Evolutionary conservation across 1,284 basidiomycete species (phyloP).

Genomic region (Stygiomarasmius scandens): DNA sequence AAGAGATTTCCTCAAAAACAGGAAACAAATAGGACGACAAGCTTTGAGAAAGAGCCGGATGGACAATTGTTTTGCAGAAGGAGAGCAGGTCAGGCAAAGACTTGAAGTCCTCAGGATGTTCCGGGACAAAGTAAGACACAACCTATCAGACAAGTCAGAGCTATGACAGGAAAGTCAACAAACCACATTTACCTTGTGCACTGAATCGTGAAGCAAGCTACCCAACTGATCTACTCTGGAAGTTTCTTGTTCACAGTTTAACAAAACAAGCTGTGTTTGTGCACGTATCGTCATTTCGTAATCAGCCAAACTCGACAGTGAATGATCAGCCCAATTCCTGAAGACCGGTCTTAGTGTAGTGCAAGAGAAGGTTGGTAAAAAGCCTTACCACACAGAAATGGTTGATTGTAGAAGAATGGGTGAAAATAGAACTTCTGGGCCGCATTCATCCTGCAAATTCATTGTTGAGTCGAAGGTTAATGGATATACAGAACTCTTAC

Average conservation of each 20-base stretch:
- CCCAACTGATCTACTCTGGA: conserved; percentile 45
- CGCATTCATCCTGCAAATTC: background rate
- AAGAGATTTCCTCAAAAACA: background rate
- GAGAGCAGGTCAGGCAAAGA: background rate
- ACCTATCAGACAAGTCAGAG: conserved; percentile 26
- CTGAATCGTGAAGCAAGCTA: conserved; percentile 39
- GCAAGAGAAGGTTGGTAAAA: background rate
- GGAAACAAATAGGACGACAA: background rate
- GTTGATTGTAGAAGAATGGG: conserved; percentile 37
- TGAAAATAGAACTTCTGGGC: conserved; percentile 2
- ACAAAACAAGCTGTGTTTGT: conserved; percentile 34
- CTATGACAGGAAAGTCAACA: background rate
- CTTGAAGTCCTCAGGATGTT: background rate
- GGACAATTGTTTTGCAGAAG: conserved; percentile 14
- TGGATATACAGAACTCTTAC: background rate
- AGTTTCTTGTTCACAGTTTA: conserved; percentile 36
- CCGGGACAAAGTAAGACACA: conserved; percentile 43
- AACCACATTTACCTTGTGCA: conserved; percentile 39
- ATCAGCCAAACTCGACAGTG: conserved; percentile 30
- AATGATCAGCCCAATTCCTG: conserved; percentile 38
- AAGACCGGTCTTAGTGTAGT: conserved; percentile 2
- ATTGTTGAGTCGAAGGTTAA: background rate
- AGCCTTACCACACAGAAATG: conserved; percentile 36
- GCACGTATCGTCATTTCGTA: conserved; percentile 39
- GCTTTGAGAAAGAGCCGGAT: conserved; percentile 1